A percentile compares a stretch with the other conserved stretches of the same genome.
Evolutionary conservation across 192 early-diverging fungal species (phyloP).

Genomic region (Backusella mclennaniae): DNA sequence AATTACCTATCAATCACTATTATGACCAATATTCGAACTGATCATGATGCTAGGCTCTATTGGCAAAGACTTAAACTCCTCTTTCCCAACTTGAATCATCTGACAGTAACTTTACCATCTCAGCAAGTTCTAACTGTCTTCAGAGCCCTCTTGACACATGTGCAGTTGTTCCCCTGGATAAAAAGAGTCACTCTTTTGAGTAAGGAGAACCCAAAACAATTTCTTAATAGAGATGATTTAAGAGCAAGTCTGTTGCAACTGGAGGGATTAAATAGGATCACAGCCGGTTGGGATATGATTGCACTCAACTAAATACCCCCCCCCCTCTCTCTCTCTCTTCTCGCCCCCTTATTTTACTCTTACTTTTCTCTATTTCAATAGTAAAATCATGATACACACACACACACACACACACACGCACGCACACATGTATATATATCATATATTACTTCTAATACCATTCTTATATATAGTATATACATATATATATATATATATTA

Average conservation of each 20-base stretch:
- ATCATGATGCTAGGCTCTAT: background rate
- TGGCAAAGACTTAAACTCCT: background rate
- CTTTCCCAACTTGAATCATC: slow-evolving; percentile 5
- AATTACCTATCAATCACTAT: slow-evolving; percentile 2
- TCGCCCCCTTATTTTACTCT: background rate
- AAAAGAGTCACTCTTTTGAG: slow-evolving; percentile 1
- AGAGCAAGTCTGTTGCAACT: slow-evolving; percentile 2
- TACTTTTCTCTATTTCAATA: background rate
- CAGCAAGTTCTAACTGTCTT: background rate
- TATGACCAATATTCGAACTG: background rate
- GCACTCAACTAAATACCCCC: background rate
- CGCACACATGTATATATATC: background rate
- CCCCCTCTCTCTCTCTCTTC: too few species aligned
- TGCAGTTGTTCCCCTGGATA: slow-evolving; percentile 10
- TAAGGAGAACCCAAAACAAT: slow-evolving; percentile 8
- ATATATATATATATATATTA: too few species aligned
- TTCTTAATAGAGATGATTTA: background rate
- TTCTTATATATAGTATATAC: too few species aligned
- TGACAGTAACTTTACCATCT: background rate
- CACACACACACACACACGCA: background rate
- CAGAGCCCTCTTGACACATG: background rate
- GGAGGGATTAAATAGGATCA: slow-evolving; percentile 13
- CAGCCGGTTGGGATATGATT: slow-evolving; percentile 22
- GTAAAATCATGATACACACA: background rate
- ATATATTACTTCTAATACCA: background rate